These are phyloP conservation scores for Aphanocladium album DNA, from an alignment of 2,329 filamentous ascomycete genomes.

Conservation along the genomic window DNA sequence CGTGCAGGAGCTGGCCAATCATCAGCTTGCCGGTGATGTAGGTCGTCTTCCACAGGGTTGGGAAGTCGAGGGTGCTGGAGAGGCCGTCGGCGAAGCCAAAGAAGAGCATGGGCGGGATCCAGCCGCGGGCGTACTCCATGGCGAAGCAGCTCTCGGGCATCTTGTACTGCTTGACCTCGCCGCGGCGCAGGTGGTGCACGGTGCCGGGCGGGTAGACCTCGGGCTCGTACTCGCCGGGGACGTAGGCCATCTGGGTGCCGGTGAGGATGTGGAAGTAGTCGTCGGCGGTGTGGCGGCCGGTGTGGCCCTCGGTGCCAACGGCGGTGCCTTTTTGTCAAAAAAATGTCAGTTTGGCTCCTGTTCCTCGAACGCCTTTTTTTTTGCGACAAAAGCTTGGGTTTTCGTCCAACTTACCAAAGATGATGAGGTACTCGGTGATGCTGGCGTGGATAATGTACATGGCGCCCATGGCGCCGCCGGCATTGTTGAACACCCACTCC, in stretches of 20 bases:
- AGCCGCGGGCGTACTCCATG: constrained; percentile 78
- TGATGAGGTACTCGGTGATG: constrained; percentile 86
- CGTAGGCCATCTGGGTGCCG: constrained; percentile 72
- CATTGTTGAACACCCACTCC: constrained; percentile 91
- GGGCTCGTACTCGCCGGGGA: constrained; percentile 59
- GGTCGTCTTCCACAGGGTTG: constrained; percentile 77
- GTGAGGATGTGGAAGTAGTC: constrained; percentile 91
- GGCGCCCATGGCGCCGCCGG: constrained; percentile 83
- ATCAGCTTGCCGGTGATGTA: constrained; percentile 72
- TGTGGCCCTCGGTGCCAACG: constrained; percentile 81
- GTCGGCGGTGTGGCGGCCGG: constrained; percentile 82
- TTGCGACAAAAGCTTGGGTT: too few species aligned
- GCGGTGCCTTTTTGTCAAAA: constrained; percentile 59
- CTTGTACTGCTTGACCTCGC: constrained; percentile 75
- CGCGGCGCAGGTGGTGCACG: constrained; percentile 67
- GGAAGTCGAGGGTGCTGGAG: constrained; percentile 75
- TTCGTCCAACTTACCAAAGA: constrained; percentile 56
- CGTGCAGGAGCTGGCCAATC: constrained; percentile 62
- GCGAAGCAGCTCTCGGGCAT: constrained; percentile 75
- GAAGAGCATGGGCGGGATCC: constrained; percentile 89
- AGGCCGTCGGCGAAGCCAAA: constrained; percentile 83
- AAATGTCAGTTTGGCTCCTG: neutral
- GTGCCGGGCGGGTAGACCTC: constrained; percentile 66
- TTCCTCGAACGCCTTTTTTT: neutral
- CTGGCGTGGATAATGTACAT: constrained; percentile 89